phyloP scores from a whole-genome alignment of 768 basidiomycete species.

The Mrakia blollopis region DNA sequence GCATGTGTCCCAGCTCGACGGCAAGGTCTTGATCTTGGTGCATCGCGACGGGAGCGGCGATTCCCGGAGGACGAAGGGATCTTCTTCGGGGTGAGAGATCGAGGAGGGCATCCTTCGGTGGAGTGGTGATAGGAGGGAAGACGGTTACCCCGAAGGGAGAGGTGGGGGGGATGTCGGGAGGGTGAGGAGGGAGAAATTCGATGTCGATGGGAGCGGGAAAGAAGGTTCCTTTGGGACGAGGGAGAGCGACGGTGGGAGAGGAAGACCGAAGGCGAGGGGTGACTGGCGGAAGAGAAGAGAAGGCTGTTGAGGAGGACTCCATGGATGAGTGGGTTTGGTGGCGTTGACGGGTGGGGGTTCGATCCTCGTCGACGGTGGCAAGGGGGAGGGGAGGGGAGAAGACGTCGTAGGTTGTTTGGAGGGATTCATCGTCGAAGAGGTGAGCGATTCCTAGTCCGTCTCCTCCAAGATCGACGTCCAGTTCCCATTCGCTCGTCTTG shows the following conservation, averaged over 20 bases:
- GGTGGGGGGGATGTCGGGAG: not conserved
- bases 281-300: not conserved
- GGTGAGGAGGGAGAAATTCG: not conserved
- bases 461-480: conserved; percentile 8
- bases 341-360: not conserved
- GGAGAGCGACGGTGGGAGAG: not conserved
- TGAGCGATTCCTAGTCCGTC: conserved; percentile 9
- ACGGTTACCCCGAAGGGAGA: not conserved
- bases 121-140: not conserved
- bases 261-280: not conserved
- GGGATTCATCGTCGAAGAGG: not conserved
- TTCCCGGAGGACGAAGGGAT: conserved; percentile 1
- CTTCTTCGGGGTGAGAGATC: not conserved
- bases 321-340: not conserved
- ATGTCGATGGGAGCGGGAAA: not conserved
- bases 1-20: not conserved
- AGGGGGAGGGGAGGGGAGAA: not conserved
- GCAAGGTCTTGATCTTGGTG: not conserved
- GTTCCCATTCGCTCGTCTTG: not conserved
- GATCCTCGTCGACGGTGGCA: not conserved
- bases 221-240: not conserved
- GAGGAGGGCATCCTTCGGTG: not conserved
- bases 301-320: not conserved
- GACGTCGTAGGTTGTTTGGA: not conserved
- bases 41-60: not conserved